These are phyloP conservation scores for Xerocomus potaroensis DNA, from an alignment of 768 basidiomycete genomes.

Conservation along the genomic window DNA sequence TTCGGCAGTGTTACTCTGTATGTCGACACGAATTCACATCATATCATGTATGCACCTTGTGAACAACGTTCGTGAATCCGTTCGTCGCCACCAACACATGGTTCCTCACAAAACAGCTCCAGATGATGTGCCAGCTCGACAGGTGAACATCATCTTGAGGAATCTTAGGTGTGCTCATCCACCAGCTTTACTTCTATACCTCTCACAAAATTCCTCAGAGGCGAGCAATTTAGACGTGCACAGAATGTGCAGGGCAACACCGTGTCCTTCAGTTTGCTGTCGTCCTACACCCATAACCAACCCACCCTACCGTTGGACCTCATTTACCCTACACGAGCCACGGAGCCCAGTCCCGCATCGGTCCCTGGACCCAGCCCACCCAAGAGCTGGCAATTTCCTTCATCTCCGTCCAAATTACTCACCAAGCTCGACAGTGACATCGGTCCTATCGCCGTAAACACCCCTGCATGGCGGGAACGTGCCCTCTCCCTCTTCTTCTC, in stretches of 20 bases:
- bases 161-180: slow-evolving; percentile 23
- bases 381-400: slow-evolving; percentile 49
- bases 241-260: slow-evolving; percentile 46
- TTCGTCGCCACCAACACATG: slow-evolving; percentile 10
- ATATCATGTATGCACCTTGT: slow-evolving; percentile 27
- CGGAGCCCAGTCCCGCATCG: slow-evolving; percentile 13
- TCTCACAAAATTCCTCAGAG: slow-evolving; percentile 37
- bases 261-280: slow-evolving; percentile 14
- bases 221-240: slow-evolving; percentile 65
- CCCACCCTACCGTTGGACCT: slow-evolving; percentile 45
- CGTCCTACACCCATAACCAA: slow-evolving; percentile 31
- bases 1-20: slow-evolving; percentile 10
- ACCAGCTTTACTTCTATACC: neutral
- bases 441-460: slow-evolving; percentile 18
- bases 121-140: slow-evolving; percentile 14
- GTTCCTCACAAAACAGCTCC: slow-evolving; percentile 4
- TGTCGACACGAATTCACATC: neutral
- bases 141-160: slow-evolving; percentile 28
- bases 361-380: slow-evolving; percentile 51
- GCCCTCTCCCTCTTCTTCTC: slow-evolving; percentile 44
- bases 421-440: neutral
- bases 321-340: slow-evolving; percentile 26
- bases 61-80: slow-evolving; percentile 25
- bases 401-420: slow-evolving; percentile 5
- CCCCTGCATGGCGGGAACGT: slow-evolving; percentile 45